Conservation (phyloP, 768 basidiomycete genomes). For the Filobasidium floriforme region DNA sequence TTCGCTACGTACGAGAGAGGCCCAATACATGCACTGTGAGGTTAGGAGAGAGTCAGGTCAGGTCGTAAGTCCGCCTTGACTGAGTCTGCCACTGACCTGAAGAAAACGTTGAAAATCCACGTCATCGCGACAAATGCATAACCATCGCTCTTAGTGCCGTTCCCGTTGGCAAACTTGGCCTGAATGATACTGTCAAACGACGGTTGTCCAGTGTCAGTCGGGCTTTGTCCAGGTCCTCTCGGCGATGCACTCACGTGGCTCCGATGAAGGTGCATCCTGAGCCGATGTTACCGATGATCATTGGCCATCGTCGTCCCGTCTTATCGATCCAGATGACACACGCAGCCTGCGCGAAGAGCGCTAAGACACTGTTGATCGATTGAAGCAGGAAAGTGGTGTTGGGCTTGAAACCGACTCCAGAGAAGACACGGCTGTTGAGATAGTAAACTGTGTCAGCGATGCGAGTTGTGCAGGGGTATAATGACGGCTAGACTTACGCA, state of each 20-base stretch:
- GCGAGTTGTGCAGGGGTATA: neutral
- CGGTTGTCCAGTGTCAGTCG: neutral
- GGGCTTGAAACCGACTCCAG: slow-evolving; percentile 50
- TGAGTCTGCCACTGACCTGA: too few species aligned
- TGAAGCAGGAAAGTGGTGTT: too few species aligned
- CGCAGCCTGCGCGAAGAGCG: slow-evolving; percentile 50
- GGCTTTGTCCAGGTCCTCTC: neutral
- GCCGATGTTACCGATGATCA: slow-evolving; percentile 32
- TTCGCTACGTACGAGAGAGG: too few species aligned
- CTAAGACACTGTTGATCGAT: too few species aligned
- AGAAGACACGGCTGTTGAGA: slow-evolving; percentile 14
- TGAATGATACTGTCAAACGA: slow-evolving; percentile 11
- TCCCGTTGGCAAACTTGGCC: slow-evolving; percentile 16
- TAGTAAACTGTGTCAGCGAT: neutral
- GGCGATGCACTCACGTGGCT: slow-evolving; percentile 22
- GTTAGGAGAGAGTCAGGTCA: too few species aligned
- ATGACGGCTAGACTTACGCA: neutral
- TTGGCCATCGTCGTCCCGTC: slow-evolving; percentile 29
- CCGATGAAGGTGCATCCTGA: slow-evolving; percentile 30
- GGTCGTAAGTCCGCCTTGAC: too few species aligned
- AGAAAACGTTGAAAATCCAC: slow-evolving; percentile 19
- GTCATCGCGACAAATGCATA: slow-evolving; percentile 21
- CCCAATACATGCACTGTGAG: too few species aligned
- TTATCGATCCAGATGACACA: slow-evolving; percentile 51
- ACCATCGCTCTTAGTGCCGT: slow-evolving; percentile 4